Evolutionary conservation across 129 eudicot species (phyloP).

Genomic region (Arctium lappa): DNA sequence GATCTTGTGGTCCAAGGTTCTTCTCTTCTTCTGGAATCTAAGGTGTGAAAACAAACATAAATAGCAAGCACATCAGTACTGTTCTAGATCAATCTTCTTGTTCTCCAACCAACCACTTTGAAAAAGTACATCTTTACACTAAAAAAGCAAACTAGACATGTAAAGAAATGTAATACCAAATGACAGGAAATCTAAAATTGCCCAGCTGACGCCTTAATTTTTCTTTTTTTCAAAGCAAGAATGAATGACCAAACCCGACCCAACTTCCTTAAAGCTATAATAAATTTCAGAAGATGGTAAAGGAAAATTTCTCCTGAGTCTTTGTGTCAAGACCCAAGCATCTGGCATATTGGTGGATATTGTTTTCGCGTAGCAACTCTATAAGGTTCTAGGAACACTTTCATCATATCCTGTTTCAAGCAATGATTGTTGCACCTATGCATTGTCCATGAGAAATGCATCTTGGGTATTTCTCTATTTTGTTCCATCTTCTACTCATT

Average conservation of each 20-base stretch:
- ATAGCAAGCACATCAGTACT: not conserved
- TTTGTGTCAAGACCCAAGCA: not conserved
- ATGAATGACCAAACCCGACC: too few relatives aligned
- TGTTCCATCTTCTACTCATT: not conserved
- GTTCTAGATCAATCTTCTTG: not conserved
- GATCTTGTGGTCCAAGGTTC: slow-evolving; percentile 79
- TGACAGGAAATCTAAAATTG: not conserved
- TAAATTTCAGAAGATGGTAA: not conserved
- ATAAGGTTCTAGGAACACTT: not conserved
- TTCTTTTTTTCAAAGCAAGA: too few relatives aligned
- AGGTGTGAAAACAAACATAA: not conserved
- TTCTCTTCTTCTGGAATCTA: slow-evolving; percentile 98
- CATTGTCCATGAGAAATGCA: not conserved
- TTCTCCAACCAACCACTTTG: not conserved
- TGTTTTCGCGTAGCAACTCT: not conserved
- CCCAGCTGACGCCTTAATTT: not conserved
- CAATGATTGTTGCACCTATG: not conserved
- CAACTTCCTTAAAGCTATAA: not conserved
- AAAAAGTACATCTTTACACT: not conserved
- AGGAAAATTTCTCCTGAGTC: not conserved
- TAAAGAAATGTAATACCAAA: not conserved
- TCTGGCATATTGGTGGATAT: too few relatives aligned
- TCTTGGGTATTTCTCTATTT: not conserved
- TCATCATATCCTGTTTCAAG: not conserved
- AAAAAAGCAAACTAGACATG: not conserved